phyloP scores from a whole-genome alignment of 345 rosid species.

The Chamaenerion angustifolium region DNA sequence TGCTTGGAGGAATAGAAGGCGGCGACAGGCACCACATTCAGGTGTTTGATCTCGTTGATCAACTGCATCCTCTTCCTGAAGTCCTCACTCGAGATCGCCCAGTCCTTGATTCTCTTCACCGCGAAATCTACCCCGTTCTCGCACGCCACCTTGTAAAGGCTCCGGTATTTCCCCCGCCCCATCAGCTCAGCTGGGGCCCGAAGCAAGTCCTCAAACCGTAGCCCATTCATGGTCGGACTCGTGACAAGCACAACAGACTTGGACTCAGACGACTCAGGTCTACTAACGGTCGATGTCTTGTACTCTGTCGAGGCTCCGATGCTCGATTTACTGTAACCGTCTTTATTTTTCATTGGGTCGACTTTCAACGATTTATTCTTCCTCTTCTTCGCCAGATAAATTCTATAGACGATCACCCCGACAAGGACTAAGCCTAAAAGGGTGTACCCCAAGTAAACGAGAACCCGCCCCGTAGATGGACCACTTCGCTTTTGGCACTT shows the following conservation, averaged over 20 bases:
- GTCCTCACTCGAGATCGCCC: slow-evolving; percentile 27
- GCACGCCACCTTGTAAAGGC: slow-evolving; percentile 36
- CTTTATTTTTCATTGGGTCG: slow-evolving; percentile 9
- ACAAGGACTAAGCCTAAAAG: slow-evolving; percentile 17
- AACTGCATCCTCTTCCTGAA: slow-evolving; percentile 41
- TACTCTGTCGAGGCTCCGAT: slow-evolving; percentile 10
- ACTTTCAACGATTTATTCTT: background rate
- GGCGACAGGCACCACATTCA: slow-evolving; percentile 31
- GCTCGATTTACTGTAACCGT: slow-evolving; percentile 5
- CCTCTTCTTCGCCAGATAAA: slow-evolving; percentile 12
- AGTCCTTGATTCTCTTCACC: slow-evolving; percentile 52
- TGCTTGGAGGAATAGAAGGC: slow-evolving; percentile 37
- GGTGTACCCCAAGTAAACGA: slow-evolving; percentile 35
- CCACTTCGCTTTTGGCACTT: slow-evolving; percentile 13
- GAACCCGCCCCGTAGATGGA: slow-evolving; percentile 12
- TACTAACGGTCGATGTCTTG: slow-evolving; percentile 11
- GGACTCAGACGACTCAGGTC: slow-evolving; percentile 22
- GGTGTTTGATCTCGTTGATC: slow-evolving; percentile 31
- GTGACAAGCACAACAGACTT: slow-evolving; percentile 32
- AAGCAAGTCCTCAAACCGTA: slow-evolving; percentile 41
- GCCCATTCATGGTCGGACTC: slow-evolving; percentile 25
- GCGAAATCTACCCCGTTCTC: slow-evolving; percentile 25
- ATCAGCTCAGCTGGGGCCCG: slow-evolving; percentile 57
- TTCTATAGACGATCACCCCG: slow-evolving; percentile 9
- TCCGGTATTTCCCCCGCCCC: slow-evolving; percentile 36